These are phyloP conservation scores for Phytophthora boehmeriae DNA, from an alignment of 352 stramenopile species.

Conservation along the genomic window DNA sequence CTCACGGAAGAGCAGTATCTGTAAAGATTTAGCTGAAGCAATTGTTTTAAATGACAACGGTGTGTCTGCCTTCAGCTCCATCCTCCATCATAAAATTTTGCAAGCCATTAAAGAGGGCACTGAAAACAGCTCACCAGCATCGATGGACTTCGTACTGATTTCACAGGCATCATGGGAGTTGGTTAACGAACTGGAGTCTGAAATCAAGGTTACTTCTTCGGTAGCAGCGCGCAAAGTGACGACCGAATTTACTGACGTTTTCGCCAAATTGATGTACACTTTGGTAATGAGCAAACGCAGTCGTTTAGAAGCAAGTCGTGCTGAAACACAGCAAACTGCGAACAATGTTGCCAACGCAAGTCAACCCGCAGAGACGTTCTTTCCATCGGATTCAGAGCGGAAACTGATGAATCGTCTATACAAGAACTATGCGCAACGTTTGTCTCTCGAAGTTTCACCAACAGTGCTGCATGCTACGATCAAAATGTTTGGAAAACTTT, in stretches of 20 bases:
- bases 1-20: background rate
- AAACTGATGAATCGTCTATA: conserved; percentile 74
- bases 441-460: conserved; percentile 46
- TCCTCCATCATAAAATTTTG: conserved; percentile 47
- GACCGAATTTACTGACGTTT: conserved; percentile 21
- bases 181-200: conserved; percentile 47
- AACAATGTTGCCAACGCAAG: background rate
- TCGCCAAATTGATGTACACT: conserved; percentile 44
- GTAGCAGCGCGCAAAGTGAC: conserved; percentile 2
- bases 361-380: conserved; percentile 13
- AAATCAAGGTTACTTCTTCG: background rate
- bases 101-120: conserved; percentile 37
- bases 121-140: conserved; percentile 7
- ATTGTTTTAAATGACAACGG: background rate
- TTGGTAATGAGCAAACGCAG: conserved; percentile 43
- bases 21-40: background rate
- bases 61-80: conserved; percentile 18
- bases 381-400: conserved; percentile 42
- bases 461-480: conserved; percentile 58
- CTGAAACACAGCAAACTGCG: background rate
- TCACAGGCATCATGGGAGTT: conserved; percentile 66
- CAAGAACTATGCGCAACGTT: conserved; percentile 51
- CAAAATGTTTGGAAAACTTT: conserved; percentile 52
- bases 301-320: conserved; percentile 27
- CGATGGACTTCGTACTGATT: conserved; percentile 56